Percentiles rank a stretch among this genome's conserved stretches.
Conservation (phyloP, 768 basidiomycete genomes). For the Agrocybe praecox region DNA sequence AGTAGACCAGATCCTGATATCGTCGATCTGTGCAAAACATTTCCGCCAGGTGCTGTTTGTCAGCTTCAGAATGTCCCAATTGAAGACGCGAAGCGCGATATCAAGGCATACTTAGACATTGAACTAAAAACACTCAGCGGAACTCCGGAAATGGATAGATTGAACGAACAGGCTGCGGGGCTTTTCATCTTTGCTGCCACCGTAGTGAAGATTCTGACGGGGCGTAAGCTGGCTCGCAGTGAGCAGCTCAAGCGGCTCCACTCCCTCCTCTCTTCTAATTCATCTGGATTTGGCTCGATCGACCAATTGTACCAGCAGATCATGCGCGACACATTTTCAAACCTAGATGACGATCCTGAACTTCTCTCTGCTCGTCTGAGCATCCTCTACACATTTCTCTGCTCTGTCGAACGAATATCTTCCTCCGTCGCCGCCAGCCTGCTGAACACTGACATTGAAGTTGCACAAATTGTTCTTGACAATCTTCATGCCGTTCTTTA, state of each 20-base stretch:
- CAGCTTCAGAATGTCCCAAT: conserved; percentile 11
- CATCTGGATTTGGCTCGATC: conserved; percentile 2
- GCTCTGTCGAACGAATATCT: conserved; percentile 17
- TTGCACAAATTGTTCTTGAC: not conserved
- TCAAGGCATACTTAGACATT: conserved; percentile 1
- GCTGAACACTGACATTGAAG: not conserved
- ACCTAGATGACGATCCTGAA: conserved; percentile 3
- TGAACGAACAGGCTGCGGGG: conserved; percentile 16
- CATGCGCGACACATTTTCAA: conserved; percentile 14
- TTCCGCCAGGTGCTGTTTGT: conserved; percentile 8
- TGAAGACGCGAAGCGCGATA: conserved; percentile 2
- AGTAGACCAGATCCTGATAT: conserved; percentile 20
- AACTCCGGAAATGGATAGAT: conserved; percentile 4
- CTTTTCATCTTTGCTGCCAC: conserved; percentile 30
- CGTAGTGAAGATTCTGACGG: conserved; percentile 15
- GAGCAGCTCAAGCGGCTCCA: conserved; percentile 8
- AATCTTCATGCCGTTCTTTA: conserved; percentile 11
- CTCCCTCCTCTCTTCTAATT: conserved; percentile 2
- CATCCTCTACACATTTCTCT: conserved; percentile 24
- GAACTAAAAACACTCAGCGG: not conserved
- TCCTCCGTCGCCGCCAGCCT: conserved; percentile 12
- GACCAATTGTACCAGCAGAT: conserved; percentile 18
- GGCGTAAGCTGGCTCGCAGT: not conserved
- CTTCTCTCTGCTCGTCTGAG: conserved; percentile 6
- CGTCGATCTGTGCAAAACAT: conserved; percentile 8